Conservation (phyloP, 495 filamentous ascomycete species). For the Aspergillus coremiiformis region DNA sequence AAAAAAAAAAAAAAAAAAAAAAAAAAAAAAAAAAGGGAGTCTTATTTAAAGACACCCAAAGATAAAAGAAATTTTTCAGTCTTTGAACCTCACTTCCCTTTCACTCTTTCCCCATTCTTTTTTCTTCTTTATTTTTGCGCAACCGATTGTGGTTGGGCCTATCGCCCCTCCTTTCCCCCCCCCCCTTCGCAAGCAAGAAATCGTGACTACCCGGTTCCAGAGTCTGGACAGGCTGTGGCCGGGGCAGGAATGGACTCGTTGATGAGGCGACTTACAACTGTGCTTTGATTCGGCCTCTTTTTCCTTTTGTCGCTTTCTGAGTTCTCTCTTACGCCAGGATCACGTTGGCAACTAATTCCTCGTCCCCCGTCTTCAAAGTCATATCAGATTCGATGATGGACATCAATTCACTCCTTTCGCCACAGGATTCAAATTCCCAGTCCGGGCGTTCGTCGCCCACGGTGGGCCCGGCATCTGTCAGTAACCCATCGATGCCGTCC, state of each 20-base stretch:
- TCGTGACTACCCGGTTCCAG: background rate
- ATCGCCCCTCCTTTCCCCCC: too few relatives aligned
- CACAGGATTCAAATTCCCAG: slow-evolving; percentile 53
- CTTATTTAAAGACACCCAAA: too few relatives aligned
- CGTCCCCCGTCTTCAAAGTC: background rate
- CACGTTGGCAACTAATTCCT: background rate
- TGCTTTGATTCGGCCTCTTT: slow-evolving; percentile 29
- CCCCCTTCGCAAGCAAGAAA: background rate
- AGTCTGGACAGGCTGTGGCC: slow-evolving; percentile 19
- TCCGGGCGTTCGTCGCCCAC: slow-evolving; percentile 37
- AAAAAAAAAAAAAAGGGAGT: too few relatives aligned
- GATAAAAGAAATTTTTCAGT: too few relatives aligned
- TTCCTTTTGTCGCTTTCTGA: slow-evolving; percentile 11
- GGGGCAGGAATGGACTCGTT: slow-evolving; percentile 41
- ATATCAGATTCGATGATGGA: slow-evolving; percentile 46
- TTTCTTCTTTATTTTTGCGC: slow-evolving; percentile 2
- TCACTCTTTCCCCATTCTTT: background rate
- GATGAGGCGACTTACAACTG: slow-evolving; percentile 29
- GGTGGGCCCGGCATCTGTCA: slow-evolving; percentile 24
- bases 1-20: too few relatives aligned
- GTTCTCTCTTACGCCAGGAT: background rate
- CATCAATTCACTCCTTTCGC: slow-evolving; percentile 65
- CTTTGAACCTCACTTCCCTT: background rate
- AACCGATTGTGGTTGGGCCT: background rate
- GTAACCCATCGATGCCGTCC: slow-evolving; percentile 22